Conservation (phyloP, 2,329 filamentous ascomycete genomes). For the Decorospora gaudefroyi region DNA sequence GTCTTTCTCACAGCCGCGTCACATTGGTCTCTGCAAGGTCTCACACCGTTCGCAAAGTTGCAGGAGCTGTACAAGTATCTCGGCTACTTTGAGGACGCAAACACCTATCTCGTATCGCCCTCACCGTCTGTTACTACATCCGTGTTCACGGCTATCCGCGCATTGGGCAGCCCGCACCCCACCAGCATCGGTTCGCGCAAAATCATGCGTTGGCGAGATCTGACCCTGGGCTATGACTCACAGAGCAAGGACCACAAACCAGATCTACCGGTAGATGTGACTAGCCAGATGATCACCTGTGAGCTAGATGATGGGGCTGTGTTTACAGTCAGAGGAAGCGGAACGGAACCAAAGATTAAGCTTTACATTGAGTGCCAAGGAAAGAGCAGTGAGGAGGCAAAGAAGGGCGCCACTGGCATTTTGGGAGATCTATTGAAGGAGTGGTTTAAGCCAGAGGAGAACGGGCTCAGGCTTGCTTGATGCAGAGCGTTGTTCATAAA, state of each 20-base stretch:
- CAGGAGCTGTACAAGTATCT: conserved; percentile 61
- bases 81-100: conserved; percentile 66
- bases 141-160: conserved; percentile 61
- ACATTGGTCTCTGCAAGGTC: conserved; percentile 56
- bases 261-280: conserved; percentile 59
- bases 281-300: conserved; percentile 67
- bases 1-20: conserved; percentile 62
- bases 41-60: conserved; percentile 63
- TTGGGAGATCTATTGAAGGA: conserved; percentile 53
- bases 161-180: conserved; percentile 50
- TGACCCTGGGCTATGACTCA: conserved; percentile 65
- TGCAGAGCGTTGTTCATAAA: background rate
- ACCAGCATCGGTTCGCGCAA: conserved; percentile 56
- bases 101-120: conserved; percentile 66
- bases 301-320: conserved; percentile 61
- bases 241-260: conserved; percentile 57
- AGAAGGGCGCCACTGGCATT: conserved; percentile 52
- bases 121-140: conserved; percentile 56
- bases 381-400: conserved; percentile 50
- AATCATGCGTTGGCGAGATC: conserved; percentile 64
- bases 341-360: conserved; percentile 71
- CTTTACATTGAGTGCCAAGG: conserved; percentile 58
- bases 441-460: conserved; percentile 54
- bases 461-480: conserved; percentile 42
- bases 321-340: conserved; percentile 65